Evolutionary conservation across 129 eudicot species (phyloP).

Genomic region (Apium graveolens): DNA sequence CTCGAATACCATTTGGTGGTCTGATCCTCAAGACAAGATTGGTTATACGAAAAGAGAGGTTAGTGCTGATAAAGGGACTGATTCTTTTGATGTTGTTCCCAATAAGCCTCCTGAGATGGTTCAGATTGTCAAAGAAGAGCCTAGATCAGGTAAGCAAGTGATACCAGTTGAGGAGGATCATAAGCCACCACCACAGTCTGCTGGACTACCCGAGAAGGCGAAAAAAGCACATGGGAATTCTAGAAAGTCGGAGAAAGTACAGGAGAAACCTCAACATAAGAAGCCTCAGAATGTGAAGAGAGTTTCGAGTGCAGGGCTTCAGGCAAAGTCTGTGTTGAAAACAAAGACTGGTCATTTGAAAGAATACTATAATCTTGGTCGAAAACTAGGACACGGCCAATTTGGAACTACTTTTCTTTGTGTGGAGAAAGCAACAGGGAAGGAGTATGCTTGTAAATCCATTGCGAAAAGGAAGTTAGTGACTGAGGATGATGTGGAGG

Average conservation of each 20-base stretch:
- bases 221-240: background rate
- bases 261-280: background rate
- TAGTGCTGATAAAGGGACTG: slow-evolving; percentile 13
- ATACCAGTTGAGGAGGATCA: slow-evolving; percentile 2
- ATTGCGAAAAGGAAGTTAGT: slow-evolving; percentile 49
- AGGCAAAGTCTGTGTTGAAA: slow-evolving; percentile 38
- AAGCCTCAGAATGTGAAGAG: slow-evolving; percentile 30
- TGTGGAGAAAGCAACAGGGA: slow-evolving; percentile 26
- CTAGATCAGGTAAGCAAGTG: slow-evolving; percentile 13
- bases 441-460: slow-evolving; percentile 45
- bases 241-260: background rate
- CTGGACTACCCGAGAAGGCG: background rate
- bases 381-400: slow-evolving; percentile 54
- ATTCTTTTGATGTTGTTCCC: slow-evolving; percentile 20
- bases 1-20: slow-evolving; percentile 37
- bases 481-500: slow-evolving; percentile 45
- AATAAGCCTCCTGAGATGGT: slow-evolving; percentile 45
- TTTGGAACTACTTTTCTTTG: slow-evolving; percentile 51
- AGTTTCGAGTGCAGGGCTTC: slow-evolving; percentile 40
- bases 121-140: slow-evolving; percentile 28
- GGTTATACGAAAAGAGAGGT: slow-evolving; percentile 21
- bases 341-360: slow-evolving; percentile 40
- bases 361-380: slow-evolving; percentile 38
- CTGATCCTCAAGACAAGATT: slow-evolving; percentile 38
- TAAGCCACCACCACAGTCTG: slow-evolving; percentile 13